phyloP scores from a whole-genome alignment of 805 yeast species.

The Teunomyces aglyptinius region DNA sequence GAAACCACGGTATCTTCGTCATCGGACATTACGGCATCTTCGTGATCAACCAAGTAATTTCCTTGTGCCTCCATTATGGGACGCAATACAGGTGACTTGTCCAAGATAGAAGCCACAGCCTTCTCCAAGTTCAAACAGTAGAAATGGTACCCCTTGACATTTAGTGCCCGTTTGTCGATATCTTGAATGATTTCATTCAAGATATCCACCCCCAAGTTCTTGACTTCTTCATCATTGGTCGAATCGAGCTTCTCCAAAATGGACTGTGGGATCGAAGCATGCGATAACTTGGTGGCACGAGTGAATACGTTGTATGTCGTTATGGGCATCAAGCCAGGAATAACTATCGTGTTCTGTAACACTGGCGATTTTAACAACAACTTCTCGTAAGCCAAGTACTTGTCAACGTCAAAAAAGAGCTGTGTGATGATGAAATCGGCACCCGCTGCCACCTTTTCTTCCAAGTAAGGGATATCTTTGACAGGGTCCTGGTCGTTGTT shows the following conservation, averaged over 20 bases:
- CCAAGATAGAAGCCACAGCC: slow-evolving; percentile 82
- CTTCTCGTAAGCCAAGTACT: slow-evolving; percentile 65
- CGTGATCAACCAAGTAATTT: slow-evolving; percentile 19
- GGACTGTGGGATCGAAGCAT: slow-evolving; percentile 71
- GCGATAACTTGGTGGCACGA: slow-evolving; percentile 85
- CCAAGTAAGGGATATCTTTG: slow-evolving; percentile 73
- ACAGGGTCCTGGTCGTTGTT: slow-evolving; percentile 59
- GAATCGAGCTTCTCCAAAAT: slow-evolving; percentile 56
- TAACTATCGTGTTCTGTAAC: slow-evolving; percentile 51
- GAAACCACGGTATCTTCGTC: slow-evolving; percentile 31
- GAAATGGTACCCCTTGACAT: slow-evolving; percentile 83
- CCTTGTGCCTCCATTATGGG: slow-evolving; percentile 40
- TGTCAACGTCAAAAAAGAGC: slow-evolving; percentile 82
- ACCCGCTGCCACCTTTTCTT: slow-evolving; percentile 88
- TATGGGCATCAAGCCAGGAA: slow-evolving; percentile 92
- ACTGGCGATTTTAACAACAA: slow-evolving; percentile 42
- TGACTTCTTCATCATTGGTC: slow-evolving; percentile 72
- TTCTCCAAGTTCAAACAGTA: slow-evolving; percentile 91
- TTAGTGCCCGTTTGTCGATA: slow-evolving; percentile 51
- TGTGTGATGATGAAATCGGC: slow-evolving; percentile 94
- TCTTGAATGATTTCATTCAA: slow-evolving; percentile 60
- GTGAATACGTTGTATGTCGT: slow-evolving; percentile 79
- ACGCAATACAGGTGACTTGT: slow-evolving; percentile 51
- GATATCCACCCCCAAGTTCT: slow-evolving; percentile 76
- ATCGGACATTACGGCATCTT: slow-evolving; percentile 41